Evolutionary conservation across 257 asterid species (phyloP).

Genomic region (Coffea canephora): DNA sequence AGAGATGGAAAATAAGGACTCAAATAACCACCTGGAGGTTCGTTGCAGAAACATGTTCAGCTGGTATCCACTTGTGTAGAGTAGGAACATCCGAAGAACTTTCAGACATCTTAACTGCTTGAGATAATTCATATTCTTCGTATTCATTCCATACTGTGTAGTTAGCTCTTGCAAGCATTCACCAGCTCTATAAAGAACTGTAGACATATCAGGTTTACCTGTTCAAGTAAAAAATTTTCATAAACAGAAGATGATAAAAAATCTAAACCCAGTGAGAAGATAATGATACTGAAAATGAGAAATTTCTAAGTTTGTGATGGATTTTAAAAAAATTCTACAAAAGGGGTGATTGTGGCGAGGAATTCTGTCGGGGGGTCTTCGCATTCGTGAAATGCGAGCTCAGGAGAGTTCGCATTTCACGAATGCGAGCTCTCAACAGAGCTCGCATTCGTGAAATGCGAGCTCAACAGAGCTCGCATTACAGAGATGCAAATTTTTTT

Average conservation of each 20-base stretch:
- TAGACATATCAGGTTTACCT: conserved; percentile 66
- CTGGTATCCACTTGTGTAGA: conserved; percentile 86
- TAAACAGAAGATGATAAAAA: background rate
- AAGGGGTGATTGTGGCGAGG: too few relatives aligned
- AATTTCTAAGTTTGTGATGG: too few relatives aligned
- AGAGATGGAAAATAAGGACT: background rate
- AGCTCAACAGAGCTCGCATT: too few relatives aligned
- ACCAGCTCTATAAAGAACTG: conserved; percentile 77
- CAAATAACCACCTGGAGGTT: conserved; percentile 77
- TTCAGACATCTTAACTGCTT: conserved; percentile 56
- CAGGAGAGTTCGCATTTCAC: too few relatives aligned
- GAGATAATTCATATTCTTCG: conserved; percentile 59
- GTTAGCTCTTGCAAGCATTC: conserved; percentile 88
- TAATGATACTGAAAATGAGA: too few relatives aligned
- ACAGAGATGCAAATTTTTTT: too few relatives aligned
- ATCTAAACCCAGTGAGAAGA: background rate
- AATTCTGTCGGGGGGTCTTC: too few relatives aligned
- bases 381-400: too few relatives aligned
- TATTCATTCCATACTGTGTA: conserved; percentile 77
- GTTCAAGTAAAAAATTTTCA: conserved; percentile 11
- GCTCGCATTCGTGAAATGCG: too few relatives aligned
- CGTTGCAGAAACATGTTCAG: conserved; percentile 89
- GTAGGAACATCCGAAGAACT: conserved; percentile 76
- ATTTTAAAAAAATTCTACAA: too few relatives aligned
- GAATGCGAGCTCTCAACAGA: too few relatives aligned